Evolutionary conservation across 371 early-diverging fungal species (phyloP).

Genomic region (Mucor piriformis): DNA sequence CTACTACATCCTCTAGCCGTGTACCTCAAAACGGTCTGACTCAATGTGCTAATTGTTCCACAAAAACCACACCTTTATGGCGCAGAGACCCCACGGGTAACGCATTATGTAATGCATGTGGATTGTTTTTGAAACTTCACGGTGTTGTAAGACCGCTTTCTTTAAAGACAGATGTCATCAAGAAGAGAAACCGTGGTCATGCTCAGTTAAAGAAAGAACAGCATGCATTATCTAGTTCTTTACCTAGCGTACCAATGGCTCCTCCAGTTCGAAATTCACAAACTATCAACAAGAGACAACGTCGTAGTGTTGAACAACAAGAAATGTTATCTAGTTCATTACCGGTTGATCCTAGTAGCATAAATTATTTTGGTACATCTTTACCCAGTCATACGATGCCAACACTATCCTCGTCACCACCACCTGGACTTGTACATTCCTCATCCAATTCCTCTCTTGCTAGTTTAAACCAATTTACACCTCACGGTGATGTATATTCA

Average conservation of each 20-base stretch:
- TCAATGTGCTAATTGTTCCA: constrained; percentile 27
- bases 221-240: neutral
- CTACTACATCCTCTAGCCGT: neutral
- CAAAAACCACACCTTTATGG: constrained; percentile 33
- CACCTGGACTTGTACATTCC: constrained; percentile 17
- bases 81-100: constrained; percentile 29
- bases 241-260: constrained; percentile 8
- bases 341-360: neutral
- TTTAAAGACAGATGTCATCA: constrained; percentile 37
- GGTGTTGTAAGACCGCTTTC: constrained; percentile 36
- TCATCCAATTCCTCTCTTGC: constrained; percentile 18
- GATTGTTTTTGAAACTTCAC: constrained; percentile 35
- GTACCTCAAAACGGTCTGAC: neutral
- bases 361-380: neutral
- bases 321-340: neutral
- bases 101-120: constrained; percentile 38
- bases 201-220: neutral
- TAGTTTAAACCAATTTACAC: constrained; percentile 7
- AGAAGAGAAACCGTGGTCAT: constrained; percentile 33
- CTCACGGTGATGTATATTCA: constrained; percentile 21
- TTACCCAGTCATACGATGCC: neutral
- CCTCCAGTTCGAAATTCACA: constrained; percentile 11
- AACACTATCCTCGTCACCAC: constrained; percentile 4
- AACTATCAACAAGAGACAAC: constrained; percentile 13
- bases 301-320: constrained; percentile 8